These are phyloP conservation scores for Phytophthora capsici DNA, from an alignment of 352 stramenopile genomes.

Conservation along the genomic window DNA sequence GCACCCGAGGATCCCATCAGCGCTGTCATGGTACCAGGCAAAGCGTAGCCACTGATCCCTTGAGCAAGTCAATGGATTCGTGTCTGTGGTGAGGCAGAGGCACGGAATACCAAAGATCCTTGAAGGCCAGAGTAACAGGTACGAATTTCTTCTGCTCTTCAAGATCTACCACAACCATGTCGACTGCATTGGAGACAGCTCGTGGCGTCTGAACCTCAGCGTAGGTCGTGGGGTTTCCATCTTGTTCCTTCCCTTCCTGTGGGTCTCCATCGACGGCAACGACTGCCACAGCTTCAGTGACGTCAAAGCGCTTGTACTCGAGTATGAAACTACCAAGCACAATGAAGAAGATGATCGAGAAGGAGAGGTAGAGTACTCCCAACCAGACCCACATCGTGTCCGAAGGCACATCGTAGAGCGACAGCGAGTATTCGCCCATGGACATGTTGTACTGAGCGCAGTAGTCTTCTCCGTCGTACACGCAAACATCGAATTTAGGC, in stretches of 20 bases:
- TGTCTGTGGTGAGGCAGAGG: constrained; percentile 17
- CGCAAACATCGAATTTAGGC: constrained; percentile 30
- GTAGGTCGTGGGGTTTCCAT: constrained; percentile 13
- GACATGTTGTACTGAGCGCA: constrained; percentile 32
- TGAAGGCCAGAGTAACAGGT: constrained; percentile 34
- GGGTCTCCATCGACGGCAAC: constrained; percentile 10
- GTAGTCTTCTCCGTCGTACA: constrained; percentile 33
- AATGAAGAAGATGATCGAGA: constrained; percentile 36
- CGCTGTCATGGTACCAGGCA: constrained; percentile 51
- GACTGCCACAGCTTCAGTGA: constrained; percentile 15
- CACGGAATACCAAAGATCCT: constrained; percentile 26
- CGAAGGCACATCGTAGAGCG: constrained; percentile 36
- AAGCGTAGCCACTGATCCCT: constrained; percentile 60
- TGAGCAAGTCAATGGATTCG: constrained; percentile 69
- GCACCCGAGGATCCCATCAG: constrained; percentile 64
- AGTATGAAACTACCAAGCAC: constrained; percentile 26
- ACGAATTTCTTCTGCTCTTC: constrained; percentile 16
- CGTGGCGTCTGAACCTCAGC: constrained; percentile 18
- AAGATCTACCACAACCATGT: constrained; percentile 11
- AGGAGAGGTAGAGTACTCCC: constrained; percentile 24
- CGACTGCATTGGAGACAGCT: constrained; percentile 31
- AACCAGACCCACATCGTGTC: constrained; percentile 36
- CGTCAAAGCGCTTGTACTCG: constrained; percentile 40
- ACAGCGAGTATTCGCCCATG: constrained; percentile 40
- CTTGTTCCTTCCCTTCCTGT: constrained; percentile 1